Base-by-base conservation (phyloP, 306 rosid species). In the Leucaena leucocephala region DNA sequence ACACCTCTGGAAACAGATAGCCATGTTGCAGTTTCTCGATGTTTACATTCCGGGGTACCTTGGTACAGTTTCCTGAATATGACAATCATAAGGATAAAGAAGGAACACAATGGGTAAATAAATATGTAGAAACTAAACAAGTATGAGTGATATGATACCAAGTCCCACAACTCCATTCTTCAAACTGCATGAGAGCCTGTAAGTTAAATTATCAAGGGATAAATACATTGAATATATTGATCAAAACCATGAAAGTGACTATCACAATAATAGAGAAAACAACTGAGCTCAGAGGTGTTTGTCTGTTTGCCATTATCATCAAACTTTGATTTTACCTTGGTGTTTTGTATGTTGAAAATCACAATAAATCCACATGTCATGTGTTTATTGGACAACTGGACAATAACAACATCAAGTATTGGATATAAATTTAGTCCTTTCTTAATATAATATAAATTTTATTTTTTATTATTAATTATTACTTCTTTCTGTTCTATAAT, bases 1-100 rank as follows among this genome's bases (percentile, higher is more conserved):
- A 35, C 72, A 92, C 97, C 94, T 92, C 97, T 12, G 93, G 90
- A 81, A 92, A 92, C 76, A 92, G 76, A 83, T 90, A 92, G 6
- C 88, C 93, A 77, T 79, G 81, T 66, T 66, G 92, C 61, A 92
- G 81, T 77, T 88, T 90, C 89, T 90, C 91, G 90, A 92, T 78
- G 86, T 87, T 92, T 50, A 77, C 76, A 75, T 88, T 90, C 49
- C 94, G 87, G 50, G 88, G 83, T 17, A 92, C 91, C 82, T 87
- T 90, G 2, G 91, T 87, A 68, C 90, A 65, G 55, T 80, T 87
- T 34, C 86, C 92, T 89, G 85, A 33, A 76, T 65, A 77, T 85
- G 74, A 78, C 79, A 81, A 9, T 67, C 62, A 74, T 74, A 13
- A 71, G 68, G 8, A 76, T 9, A 74, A 33, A 8, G 14, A 77